Conservation (phyloP, 257 asterid species). For the Solanum appendiculatum region DNA sequence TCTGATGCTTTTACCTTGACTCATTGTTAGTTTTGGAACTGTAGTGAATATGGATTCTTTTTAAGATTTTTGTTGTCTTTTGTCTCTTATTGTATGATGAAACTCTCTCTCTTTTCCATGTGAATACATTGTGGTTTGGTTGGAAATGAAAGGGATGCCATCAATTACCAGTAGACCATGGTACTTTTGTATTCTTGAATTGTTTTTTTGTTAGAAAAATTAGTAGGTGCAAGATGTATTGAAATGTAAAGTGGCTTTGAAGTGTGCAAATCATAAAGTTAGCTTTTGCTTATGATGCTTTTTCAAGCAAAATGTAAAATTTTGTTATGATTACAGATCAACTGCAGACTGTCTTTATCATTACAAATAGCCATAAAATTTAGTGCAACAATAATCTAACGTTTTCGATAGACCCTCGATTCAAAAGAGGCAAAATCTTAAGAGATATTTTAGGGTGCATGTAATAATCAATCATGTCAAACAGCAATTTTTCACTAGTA, state of each 20-base stretch:
- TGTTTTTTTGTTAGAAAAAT: not conserved
- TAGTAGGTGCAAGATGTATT: not conserved
- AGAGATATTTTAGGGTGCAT: not conserved
- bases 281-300: not conserved
- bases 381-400: not conserved
- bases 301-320: not conserved
- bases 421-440: not conserved
- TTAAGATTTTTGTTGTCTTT: not conserved
- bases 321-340: not conserved
- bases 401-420: not conserved
- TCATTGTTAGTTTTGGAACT: not conserved
- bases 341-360: not conserved
- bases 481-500: not conserved
- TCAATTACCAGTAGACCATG: not conserved
- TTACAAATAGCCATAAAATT: not conserved
- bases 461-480: not conserved
- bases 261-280: not conserved
- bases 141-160: not conserved
- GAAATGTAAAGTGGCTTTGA: not conserved
- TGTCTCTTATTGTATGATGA: not conserved
- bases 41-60: not conserved
- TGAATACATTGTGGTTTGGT: not conserved
- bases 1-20: not conserved
- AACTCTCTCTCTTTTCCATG: not conserved
- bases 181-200: not conserved